Evolutionary conservation across 805 yeast species (phyloP), one percentile per base, ranked within the genome.

Genomic region (Candida railenensis): DNA sequence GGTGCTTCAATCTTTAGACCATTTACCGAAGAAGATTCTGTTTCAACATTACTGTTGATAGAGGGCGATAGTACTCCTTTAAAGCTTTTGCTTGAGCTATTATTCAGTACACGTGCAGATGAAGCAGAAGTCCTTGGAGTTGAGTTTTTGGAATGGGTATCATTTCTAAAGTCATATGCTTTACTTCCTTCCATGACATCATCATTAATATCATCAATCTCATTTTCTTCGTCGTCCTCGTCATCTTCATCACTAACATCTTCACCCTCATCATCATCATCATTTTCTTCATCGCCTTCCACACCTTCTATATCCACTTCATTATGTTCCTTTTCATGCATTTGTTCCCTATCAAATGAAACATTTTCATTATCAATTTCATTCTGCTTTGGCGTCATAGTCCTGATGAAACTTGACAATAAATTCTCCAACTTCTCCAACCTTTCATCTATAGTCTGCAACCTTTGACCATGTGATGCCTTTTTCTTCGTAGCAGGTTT

Each of bases 391-490:
- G 20, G 20, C 16, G 21, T 14, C 9, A 11, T 16, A 34, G 30
- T 25, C 11, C 9, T 4, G 22, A 45, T 28, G 15, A 42, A 42
- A 5, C 22, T 42, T 3, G 32, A 4, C 22, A 42, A 25, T 14
- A 42, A 8, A 3, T 15, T 16, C 32, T 42, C 45, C 25, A 42
- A 34, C 9, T 34, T 21, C 3, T 25, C 12, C 14, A 42, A 16
- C 22, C 45, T 22, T 21, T 42, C 40, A 25, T 33, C 45, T 8
- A 42, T 34, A 15, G 12, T 16, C 15, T 42, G 33, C 8, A 42
- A 22, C n/a, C 34, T 42, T 16, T 36, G 22, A 12, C 22, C 22
- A 36, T 36, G 19, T 18, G 39, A 36, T 7, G 14, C 22, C 22
- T 36, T 36, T 22, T 12, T 16, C 14, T 16, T 16, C 4, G 19